phyloP scores from a whole-genome alignment of 2,329 filamentous ascomycete species.

The Colletotrichum theobromicola region DNA sequence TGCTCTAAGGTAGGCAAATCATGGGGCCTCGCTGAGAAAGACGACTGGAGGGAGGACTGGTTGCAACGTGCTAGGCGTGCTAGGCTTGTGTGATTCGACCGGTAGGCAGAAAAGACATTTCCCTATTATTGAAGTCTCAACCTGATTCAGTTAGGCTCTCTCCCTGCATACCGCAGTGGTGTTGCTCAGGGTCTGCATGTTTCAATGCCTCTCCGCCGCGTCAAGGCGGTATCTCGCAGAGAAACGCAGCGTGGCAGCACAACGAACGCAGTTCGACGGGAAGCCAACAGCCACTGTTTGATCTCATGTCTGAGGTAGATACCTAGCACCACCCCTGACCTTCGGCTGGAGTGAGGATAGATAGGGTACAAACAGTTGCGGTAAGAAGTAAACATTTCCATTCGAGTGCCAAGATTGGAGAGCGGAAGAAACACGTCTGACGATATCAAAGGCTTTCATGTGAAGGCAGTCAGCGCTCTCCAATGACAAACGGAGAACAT shows the following conservation, averaged over 20 bases:
- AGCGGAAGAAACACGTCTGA: neutral
- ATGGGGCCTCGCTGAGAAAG: neutral
- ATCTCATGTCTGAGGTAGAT: neutral
- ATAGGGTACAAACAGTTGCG: neutral
- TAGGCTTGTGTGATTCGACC: neutral
- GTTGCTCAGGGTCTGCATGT: slow-evolving; percentile 4
- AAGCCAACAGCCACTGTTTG: neutral
- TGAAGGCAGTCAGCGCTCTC: neutral
- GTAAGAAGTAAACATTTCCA: neutral
- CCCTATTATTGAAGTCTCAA: neutral
- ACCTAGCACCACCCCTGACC: neutral
- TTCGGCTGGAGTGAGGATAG: neutral
- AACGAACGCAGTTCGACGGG: neutral
- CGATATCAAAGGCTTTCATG: neutral
- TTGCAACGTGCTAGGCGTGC: neutral
- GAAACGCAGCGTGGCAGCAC: neutral
- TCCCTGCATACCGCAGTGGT: slow-evolving; percentile 1
- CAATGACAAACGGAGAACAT: neutral
- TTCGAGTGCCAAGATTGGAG: neutral
- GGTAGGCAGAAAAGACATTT: neutral
- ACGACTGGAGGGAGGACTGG: neutral
- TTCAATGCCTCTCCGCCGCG: neutral
- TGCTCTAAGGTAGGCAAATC: neutral
- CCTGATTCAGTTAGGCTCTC: slow-evolving; percentile 1
- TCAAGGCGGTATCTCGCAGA: neutral